phyloP scores from a whole-genome alignment of 371 early-diverging fungal genomes.

The Mucor mucedo region DNA sequence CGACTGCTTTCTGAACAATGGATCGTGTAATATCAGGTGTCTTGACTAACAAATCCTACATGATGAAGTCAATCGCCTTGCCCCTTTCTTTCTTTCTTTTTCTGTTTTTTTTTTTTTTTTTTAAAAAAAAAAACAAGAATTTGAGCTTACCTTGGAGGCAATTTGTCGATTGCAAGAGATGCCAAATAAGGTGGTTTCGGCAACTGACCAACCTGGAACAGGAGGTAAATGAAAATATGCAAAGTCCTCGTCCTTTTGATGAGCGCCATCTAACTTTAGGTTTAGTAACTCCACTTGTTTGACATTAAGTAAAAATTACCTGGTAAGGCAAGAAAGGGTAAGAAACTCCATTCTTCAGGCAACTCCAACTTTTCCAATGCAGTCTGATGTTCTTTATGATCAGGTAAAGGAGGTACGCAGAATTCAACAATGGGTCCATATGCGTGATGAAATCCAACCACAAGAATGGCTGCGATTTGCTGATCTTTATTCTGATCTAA shows the following conservation, averaged over 20 bases:
- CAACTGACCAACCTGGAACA: conserved; percentile 67
- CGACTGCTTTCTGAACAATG: conserved; percentile 85
- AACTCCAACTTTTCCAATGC: conserved; percentile 60
- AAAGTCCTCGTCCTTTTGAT: conserved; percentile 84
- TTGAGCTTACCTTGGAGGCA: conserved; percentile 51
- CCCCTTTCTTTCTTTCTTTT: neutral
- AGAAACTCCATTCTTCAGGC: conserved; percentile 81
- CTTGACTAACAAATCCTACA: conserved; percentile 68
- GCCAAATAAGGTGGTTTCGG: conserved; percentile 76
- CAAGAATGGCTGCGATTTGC: conserved; percentile 53
- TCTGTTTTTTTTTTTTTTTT: no score
- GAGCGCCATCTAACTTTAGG: conserved; percentile 72
- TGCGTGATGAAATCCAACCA: conserved; percentile 65
- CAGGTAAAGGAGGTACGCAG: conserved; percentile 75
- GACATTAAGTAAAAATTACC: conserved; percentile 49
- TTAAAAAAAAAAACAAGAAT: neutral
- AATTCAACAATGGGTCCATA: conserved; percentile 76
- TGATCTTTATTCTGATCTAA: conserved; percentile 41
- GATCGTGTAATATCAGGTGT: conserved; percentile 81
- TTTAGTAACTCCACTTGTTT: neutral
- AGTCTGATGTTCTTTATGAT: conserved; percentile 32
- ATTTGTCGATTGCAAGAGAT: conserved; percentile 88
- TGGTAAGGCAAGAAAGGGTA: conserved; percentile 72
- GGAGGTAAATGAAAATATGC: conserved; percentile 88
- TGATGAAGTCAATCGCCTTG: neutral